Base-by-base conservation (phyloP, 768 basidiomycete species). In the Mycena polygramma region DNA sequence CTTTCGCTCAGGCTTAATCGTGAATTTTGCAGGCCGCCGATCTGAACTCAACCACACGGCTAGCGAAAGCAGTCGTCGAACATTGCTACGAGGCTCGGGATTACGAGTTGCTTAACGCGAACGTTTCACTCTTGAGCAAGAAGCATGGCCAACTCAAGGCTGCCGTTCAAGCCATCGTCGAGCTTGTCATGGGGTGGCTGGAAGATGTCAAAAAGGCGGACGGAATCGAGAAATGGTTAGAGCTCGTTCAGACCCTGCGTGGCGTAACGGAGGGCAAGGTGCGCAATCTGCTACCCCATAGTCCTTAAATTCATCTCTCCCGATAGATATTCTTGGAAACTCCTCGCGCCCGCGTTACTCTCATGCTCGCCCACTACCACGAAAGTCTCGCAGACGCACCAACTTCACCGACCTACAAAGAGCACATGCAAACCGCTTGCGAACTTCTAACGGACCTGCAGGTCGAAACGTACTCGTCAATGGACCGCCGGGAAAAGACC, bases 381-480 rank as follows among this genome's bases (percentile, higher is more conserved):
- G 98, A 99, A 85, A 77, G 81, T 43, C 87, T 94, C 52, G 85
- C 88, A 39, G 79, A 79, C 66, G 75, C 84, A 67, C 79, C 86
- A 63, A 76, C 86, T 52, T 83, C 86, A 26, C 78, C 86, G 13
- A 78, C 80, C 24, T 74, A 83, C 35, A 93, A 92, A 73, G 92
- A 94, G 74, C 89, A 91, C 49, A 82, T 95, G 46, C 90, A 93
- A 75, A 92, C 91, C 0, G 96, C 98, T 8, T 96, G 95, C 0
- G 98, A 99, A 72, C 83, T 99, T 36, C 86, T 99, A 70, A 92
- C 92, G 26, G 98, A 99, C 68, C 89, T 99, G 3, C 97, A 98
- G 83, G 97, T 99, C 46, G 98, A 99, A 82, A 99, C 98, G 2
- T 99, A 98, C 79, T 98, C 97, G 17, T 96, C 95, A 8, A 99